Conservation (phyloP, 2,329 filamentous ascomycete species). For the Akanthomyces lecanii region DNA sequence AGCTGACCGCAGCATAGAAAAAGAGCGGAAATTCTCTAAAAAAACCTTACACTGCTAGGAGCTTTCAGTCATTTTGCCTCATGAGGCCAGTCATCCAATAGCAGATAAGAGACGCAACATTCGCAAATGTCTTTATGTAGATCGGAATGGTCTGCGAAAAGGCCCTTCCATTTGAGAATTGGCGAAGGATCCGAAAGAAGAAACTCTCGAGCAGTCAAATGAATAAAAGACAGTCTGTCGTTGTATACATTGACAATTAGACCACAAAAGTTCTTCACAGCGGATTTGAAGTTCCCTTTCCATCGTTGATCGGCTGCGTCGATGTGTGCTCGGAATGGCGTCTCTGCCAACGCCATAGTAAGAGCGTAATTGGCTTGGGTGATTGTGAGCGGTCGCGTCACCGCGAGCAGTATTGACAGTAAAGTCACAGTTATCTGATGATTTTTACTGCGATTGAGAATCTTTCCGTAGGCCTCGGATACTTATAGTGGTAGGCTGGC, state of each 20-base stretch:
- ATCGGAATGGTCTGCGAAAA: neutral
- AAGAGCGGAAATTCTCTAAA: neutral
- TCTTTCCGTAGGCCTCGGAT: conserved; percentile 25
- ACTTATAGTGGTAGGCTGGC: conserved; percentile 21
- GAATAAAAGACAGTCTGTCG: neutral
- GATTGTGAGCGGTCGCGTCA: neutral
- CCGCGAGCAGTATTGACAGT: neutral
- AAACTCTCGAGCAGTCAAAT: neutral
- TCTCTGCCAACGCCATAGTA: neutral
- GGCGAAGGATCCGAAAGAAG: neutral
- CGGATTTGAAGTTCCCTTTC: conserved; percentile 3
- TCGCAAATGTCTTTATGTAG: neutral
- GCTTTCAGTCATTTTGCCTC: neutral
- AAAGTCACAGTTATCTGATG: neutral
- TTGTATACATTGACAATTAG: neutral
- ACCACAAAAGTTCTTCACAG: neutral
- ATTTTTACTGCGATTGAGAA: conserved; percentile 19
- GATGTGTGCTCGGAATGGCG: neutral
- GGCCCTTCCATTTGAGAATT: neutral
- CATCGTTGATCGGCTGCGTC: neutral
- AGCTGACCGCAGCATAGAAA: neutral
- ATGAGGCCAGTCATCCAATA: neutral
- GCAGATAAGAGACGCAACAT: neutral
- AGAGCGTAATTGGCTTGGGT: neutral
- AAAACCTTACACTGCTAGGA: neutral